These are phyloP conservation scores for Venturia carpophila DNA, from an alignment of 2,329 filamentous ascomycete genomes.

Conservation along the genomic window DNA sequence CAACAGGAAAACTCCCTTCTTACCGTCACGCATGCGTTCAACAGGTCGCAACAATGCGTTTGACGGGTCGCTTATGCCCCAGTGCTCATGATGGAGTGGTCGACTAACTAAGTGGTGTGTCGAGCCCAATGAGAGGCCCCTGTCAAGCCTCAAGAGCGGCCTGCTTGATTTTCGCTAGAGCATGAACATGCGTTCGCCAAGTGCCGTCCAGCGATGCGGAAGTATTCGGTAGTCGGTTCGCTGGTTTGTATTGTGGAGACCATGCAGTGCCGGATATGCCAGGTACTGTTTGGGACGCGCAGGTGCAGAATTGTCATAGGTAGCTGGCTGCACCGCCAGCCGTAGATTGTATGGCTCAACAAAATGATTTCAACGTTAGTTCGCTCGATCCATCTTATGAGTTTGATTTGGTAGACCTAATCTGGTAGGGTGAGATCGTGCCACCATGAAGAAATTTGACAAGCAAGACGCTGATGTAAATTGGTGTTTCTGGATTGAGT, in stretches of 20 bases:
- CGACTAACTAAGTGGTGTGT: neutral
- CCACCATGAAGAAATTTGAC: neutral
- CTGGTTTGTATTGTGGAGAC: neutral
- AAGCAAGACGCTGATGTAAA: neutral
- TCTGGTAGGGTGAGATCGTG: neutral
- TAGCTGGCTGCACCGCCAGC: neutral
- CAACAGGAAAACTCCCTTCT: neutral
- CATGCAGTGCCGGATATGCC: neutral
- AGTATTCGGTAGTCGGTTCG: neutral
- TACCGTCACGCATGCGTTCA: neutral
- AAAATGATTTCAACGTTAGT: neutral
- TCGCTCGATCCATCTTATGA: neutral
- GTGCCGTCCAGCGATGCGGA: neutral
- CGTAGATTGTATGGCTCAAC: neutral
- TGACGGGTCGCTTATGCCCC: neutral
- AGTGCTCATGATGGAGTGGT: neutral
- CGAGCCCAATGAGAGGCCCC: neutral
- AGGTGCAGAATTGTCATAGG: neutral
- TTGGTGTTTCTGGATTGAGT: neutral
- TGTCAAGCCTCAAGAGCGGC: neutral
- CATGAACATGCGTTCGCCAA: constrained; percentile 3
- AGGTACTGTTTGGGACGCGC: neutral
- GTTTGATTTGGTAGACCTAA: neutral
- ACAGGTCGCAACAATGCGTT: neutral
- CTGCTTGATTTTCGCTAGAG: constrained; percentile 6